A percentile compares a stretch with the other conserved stretches of the same genome.
phyloP scores from a whole-genome alignment of 163 green algal species.

The Chlamydomonas reinhardtii region DNA sequence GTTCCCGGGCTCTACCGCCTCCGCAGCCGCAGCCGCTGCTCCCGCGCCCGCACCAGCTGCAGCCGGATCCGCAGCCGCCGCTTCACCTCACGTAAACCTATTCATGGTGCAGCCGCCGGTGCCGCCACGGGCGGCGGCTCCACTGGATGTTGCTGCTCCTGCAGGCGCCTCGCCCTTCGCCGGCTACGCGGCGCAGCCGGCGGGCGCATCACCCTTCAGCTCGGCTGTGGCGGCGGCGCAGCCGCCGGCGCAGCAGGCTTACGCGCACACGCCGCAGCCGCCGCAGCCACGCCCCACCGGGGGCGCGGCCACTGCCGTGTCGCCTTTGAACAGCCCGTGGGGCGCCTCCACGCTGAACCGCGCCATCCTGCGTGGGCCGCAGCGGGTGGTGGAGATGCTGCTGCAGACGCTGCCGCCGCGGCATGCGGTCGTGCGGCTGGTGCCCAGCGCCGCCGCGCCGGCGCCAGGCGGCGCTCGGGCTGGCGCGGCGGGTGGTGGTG shows the following conservation, averaged over 20 bases:
- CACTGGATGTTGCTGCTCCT: too few species aligned
- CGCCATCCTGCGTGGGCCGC: background rate
- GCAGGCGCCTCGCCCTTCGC: too few species aligned
- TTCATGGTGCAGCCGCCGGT: too few species aligned
- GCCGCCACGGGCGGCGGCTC: too few species aligned
- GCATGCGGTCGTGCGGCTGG: background rate
- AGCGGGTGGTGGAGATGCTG: background rate
- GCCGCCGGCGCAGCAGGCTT: too few species aligned
- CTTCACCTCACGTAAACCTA: background rate
- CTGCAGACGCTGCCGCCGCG: constrained; percentile 18
- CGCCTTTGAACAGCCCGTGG: background rate
- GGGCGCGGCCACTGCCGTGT: background rate
- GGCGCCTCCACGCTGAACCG: constrained; percentile 25
- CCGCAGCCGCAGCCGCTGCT: too few species aligned
- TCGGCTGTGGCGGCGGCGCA: too few species aligned
- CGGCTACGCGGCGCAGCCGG: too few species aligned
- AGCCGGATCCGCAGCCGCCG: too few species aligned
- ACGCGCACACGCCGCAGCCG: background rate
- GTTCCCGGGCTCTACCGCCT: too few species aligned
- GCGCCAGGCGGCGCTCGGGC: background rate
- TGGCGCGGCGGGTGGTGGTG: background rate
- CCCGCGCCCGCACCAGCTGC: too few species aligned
- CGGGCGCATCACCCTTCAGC: too few species aligned
- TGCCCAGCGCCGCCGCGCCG: background rate
- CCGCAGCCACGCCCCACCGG: background rate